phyloP scores from a whole-genome alignment of 768 basidiomycete genomes.

The Phanerochaete carnosa region DNA sequence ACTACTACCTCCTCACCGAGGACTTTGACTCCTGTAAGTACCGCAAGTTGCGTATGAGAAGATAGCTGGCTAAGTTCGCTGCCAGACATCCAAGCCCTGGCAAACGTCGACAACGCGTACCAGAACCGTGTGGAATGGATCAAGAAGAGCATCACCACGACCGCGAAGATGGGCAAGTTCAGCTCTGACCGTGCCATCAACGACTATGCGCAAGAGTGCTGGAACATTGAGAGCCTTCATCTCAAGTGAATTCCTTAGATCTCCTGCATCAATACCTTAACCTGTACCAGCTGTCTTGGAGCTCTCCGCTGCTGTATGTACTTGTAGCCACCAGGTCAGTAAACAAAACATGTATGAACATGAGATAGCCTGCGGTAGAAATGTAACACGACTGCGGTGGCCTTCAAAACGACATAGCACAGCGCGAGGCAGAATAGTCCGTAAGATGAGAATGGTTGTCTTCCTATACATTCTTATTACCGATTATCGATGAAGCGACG shows the following conservation, averaged over 20 bases:
- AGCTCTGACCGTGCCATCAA: constrained; percentile 91
- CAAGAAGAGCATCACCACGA: constrained; percentile 85
- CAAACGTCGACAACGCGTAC: constrained; percentile 89
- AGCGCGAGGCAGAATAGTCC: constrained; percentile 2
- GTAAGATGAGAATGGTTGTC: not conserved
- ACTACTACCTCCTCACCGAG: constrained; percentile 82
- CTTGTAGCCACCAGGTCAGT: not conserved
- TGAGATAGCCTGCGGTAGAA: not conserved
- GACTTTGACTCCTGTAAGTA: constrained; percentile 89
- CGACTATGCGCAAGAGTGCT: constrained; percentile 74
- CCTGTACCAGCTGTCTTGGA: not conserved
- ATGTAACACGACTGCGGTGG: not conserved
- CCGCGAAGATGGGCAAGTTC: constrained; percentile 96
- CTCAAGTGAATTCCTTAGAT: not conserved
- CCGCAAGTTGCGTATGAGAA: not conserved
- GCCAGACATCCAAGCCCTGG: constrained; percentile 77
- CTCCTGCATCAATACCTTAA: not conserved
- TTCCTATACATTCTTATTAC: not conserved
- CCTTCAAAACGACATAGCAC: not conserved
- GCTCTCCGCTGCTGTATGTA: not conserved
- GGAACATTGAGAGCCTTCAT: constrained; percentile 28
- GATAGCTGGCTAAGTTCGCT: not conserved
- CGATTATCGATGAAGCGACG: not conserved
- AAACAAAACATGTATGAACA: not conserved
- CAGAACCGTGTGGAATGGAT: constrained; percentile 83